phyloP scores from a whole-genome alignment of 331 rosid species.

The Saraca asoca region DNA sequence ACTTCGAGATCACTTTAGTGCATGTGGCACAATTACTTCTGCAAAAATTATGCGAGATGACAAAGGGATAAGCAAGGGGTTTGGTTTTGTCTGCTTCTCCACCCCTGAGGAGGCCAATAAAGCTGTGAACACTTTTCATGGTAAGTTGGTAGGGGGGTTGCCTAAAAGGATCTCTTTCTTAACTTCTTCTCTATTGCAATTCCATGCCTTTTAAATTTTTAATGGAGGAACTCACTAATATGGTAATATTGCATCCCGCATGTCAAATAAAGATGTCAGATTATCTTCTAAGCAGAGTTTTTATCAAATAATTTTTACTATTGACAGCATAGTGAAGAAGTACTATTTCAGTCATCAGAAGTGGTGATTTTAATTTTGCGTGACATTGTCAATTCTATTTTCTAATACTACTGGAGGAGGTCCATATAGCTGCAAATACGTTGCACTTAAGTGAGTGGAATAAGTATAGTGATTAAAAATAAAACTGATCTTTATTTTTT shows the following conservation, averaged over 20 bases:
- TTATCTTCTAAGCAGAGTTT: neutral
- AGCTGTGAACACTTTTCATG: slow-evolving; percentile 81
- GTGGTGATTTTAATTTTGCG: neutral
- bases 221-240: neutral
- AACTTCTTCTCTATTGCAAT: no score
- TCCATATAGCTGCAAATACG: slow-evolving; percentile 18
- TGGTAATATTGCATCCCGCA: neutral
- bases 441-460: neutral
- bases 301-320: neutral
- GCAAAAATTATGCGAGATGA: slow-evolving; percentile 76
- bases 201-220: no score
- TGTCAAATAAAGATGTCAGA: neutral
- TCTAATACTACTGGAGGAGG: slow-evolving; percentile 5
- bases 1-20: slow-evolving; percentile 59
- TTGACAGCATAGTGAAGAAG: neutral
- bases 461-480: slow-evolving; percentile 21
- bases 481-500: slow-evolving; percentile 6
- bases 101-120: slow-evolving; percentile 81
- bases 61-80: slow-evolving; percentile 82
- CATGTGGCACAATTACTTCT: slow-evolving; percentile 82
- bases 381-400: neutral
- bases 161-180: no score
- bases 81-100: slow-evolving; percentile 90
- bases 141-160: slow-evolving; percentile 41
- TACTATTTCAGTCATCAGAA: neutral